phyloP scores from a whole-genome alignment of 768 basidiomycete species.

The Collybiopsis confluens region DNA sequence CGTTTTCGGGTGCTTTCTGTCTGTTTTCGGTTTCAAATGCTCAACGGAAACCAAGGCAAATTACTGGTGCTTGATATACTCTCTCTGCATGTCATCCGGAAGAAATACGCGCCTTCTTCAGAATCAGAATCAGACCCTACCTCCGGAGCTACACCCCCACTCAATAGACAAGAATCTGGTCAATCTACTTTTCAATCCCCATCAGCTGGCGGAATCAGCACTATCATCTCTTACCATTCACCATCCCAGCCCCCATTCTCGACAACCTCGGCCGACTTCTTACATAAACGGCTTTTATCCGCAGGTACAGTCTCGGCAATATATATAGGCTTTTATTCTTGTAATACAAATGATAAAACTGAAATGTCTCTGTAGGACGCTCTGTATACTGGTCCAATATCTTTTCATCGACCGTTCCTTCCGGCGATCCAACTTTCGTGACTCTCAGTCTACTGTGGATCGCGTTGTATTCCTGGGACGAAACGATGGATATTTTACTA shows the following conservation, averaged over 20 bases:
- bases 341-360: too few relatives aligned
- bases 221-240: slow-evolving; percentile 33
- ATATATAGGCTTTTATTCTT: too few relatives aligned
- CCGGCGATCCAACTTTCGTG: slow-evolving; percentile 27
- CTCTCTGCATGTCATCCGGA: slow-evolving; percentile 35
- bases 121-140: background rate
- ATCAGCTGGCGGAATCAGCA: slow-evolving; percentile 13
- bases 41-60: slow-evolving; percentile 7
- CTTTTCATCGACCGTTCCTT: slow-evolving; percentile 15
- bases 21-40: background rate
- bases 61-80: slow-evolving; percentile 31
- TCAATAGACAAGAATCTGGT: background rate
- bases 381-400: slow-evolving; percentile 34
- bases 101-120: background rate
- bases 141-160: too few relatives aligned
- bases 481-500: slow-evolving; percentile 50
- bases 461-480: slow-evolving; percentile 58
- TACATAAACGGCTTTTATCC: slow-evolving; percentile 26
- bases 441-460: slow-evolving; percentile 43
- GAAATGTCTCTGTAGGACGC: slow-evolving; percentile 13
- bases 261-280: slow-evolving; percentile 22
- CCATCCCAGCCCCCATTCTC: slow-evolving; percentile 13
- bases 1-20: background rate
- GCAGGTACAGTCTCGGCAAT: too few relatives aligned
- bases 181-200: background rate